Conservation (phyloP, 805 yeast genomes). For the Lachancea kluyveri region DNA sequence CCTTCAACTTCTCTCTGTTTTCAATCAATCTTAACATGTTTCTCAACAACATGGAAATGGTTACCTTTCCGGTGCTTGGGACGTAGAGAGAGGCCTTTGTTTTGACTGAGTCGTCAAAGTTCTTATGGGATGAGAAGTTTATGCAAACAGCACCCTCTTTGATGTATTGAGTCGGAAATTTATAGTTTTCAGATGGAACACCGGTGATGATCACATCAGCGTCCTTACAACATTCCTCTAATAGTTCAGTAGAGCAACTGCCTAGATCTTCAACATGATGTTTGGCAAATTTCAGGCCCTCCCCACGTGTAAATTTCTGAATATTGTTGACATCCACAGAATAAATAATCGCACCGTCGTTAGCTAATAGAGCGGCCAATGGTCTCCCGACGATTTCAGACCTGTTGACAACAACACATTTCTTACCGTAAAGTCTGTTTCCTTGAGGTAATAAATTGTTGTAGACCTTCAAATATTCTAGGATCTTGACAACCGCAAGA, state of each 20-base stretch:
- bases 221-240: slow-evolving; percentile 59
- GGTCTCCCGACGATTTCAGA: slow-evolving; percentile 98
- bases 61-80: slow-evolving; percentile 94
- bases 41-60: slow-evolving; percentile 89
- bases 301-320: slow-evolving; percentile 92
- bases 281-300: slow-evolving; percentile 71
- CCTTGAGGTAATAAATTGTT: slow-evolving; percentile 80
- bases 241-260: slow-evolving; percentile 32
- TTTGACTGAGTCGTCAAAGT: slow-evolving; percentile 79
- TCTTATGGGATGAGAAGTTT: slow-evolving; percentile 84
- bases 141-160: slow-evolving; percentile 86
- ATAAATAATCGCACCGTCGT: slow-evolving; percentile 95
- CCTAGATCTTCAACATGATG: slow-evolving; percentile 69
- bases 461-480: slow-evolving; percentile 86
- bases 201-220: slow-evolving; percentile 96
- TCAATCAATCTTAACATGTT: slow-evolving; percentile 77
- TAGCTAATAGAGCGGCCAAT: slow-evolving; percentile 88
- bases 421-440: slow-evolving; percentile 88
- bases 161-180: slow-evolving; percentile 76
- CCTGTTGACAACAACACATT: slow-evolving; percentile 83
- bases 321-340: slow-evolving; percentile 84
- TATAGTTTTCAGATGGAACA: slow-evolving; percentile 78
- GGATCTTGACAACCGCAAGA: slow-evolving; percentile 84
- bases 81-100: slow-evolving; percentile 85
- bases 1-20: slow-evolving; percentile 39